Evolutionary conservation across 306 rosid genomes (phyloP), one percentile per base, ranked within the genome.

Genomic region (Ammopiptanthus mongolicus): DNA sequence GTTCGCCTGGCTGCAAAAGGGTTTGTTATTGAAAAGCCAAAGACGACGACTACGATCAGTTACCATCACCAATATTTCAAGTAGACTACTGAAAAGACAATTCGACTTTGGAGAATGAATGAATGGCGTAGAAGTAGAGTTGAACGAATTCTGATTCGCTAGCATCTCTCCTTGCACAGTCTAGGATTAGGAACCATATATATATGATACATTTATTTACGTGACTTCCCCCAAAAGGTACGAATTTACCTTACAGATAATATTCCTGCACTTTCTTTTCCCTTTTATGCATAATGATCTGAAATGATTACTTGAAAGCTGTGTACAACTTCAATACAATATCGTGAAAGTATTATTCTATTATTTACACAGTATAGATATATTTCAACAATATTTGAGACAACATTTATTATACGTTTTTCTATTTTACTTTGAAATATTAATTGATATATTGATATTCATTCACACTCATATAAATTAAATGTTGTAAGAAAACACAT

Each of bases 161-260:
- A 42, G 12, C 42, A 36, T 36, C 52, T 74, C 23, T 18, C 64
- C 57, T 67, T 59, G 67, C 81, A 69, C 68, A 52, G 22, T 46
- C 1, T 25, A 25, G 28, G 25, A 23, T 59, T 25, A 51, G 31
- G 31, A 37, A 52, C 78, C 21, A 55, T 17, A 73, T 8, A 9
- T 58, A 10, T 8, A 12, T 23, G 68, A n/a, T n/a, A n/a, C n/a
- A n/a, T n/a, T 41, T 74, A 53, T 74, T 51, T 53, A 57, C 17
- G 73, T 41, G 68, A 75, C 77, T 69, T 60, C 53, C 67, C 67
- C 3, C 66, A 68, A 75, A 81, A 75, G 71, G 66, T 76, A 62
- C 36, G 22, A 68, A 51, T 69, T 61, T 22, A 68, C 46, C 77
- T 74, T 37, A 34, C 28, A 59, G 80, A 80, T 74, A 73, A 1